phyloP scores from a whole-genome alignment of 768 basidiomycete genomes.

The Trametes elegans region DNA sequence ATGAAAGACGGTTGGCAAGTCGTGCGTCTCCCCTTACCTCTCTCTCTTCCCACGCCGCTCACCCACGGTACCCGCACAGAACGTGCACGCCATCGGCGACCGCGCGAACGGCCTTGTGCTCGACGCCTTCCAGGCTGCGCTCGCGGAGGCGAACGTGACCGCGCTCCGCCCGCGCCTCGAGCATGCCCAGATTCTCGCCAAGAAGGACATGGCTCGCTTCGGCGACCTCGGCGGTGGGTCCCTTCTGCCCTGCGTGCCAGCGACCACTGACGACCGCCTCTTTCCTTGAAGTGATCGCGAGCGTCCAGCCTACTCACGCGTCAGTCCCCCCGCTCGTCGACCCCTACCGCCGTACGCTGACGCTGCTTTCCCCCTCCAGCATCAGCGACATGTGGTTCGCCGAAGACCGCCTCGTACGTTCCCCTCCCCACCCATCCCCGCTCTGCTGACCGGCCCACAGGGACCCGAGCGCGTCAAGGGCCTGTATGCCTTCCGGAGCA shows the following conservation, averaged over 20 bases:
- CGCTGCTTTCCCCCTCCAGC: constrained; percentile 34
- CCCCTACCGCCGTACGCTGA: constrained; percentile 2
- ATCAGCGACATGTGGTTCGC: constrained; percentile 91
- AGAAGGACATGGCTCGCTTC: constrained; percentile 72
- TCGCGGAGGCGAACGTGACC: constrained; percentile 58
- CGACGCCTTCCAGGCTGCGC: constrained; percentile 74
- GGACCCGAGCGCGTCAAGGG: constrained; percentile 82
- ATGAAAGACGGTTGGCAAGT: constrained; percentile 88
- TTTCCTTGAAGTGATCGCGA: constrained; percentile 68
- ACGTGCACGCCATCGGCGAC: constrained; percentile 87
- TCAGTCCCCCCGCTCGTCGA: constrained; percentile 38
- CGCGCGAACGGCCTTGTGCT: constrained; percentile 82
- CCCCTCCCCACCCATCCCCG: not conserved
- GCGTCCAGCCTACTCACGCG: constrained; percentile 89
- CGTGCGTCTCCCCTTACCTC: constrained; percentile 42
- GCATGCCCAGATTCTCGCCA: constrained; percentile 85
- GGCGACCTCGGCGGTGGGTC: constrained; percentile 74
- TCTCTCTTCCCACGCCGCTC: not conserved
- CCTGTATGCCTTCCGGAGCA: constrained; percentile 83
- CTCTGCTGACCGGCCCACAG: constrained; percentile 34
- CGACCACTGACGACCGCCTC: not conserved
- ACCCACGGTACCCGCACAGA: constrained; percentile 43
- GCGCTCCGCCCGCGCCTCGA: constrained; percentile 79
- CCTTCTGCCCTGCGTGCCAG: not conserved
- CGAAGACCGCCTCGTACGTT: constrained; percentile 69